A percentile compares a stretch with the other conserved stretches of the same genome.
phyloP scores from a whole-genome alignment of 257 asterid species.

The Scutellaria baicalensis region DNA sequence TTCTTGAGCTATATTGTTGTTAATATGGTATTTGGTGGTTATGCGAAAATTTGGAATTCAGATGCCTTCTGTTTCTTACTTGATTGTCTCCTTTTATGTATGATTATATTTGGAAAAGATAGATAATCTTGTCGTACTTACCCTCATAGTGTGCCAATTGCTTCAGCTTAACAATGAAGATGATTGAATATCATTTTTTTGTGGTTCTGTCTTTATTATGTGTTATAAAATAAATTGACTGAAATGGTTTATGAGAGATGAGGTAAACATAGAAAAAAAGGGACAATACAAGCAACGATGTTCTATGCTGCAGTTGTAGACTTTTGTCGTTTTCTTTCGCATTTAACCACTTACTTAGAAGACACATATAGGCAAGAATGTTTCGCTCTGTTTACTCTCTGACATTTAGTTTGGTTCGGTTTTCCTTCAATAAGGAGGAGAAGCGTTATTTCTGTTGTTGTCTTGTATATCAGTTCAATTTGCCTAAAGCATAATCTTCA shows the following conservation, averaged over 20 bases:
- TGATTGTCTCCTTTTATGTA: neutral
- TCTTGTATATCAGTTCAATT: neutral
- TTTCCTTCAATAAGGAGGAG: neutral
- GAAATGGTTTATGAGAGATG: neutral
- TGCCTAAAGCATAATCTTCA: neutral
- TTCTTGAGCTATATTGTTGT: constrained; percentile 9
- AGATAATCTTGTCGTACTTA: neutral
- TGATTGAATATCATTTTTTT: neutral
- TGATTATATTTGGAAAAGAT: neutral
- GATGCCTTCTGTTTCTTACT: neutral
- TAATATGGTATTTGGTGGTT: neutral
- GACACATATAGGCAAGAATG: neutral
- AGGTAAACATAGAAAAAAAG: neutral
- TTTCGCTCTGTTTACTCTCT: neutral
- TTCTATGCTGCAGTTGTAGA: neutral
- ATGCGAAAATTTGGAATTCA: neutral
- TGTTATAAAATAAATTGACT: neutral
- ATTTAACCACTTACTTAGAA: neutral
- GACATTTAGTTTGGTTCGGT: neutral
- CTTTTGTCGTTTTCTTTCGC: neutral
- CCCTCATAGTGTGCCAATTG: neutral
- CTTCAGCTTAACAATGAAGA: neutral
- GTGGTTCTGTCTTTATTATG: neutral
- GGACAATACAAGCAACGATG: neutral
- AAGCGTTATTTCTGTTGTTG: neutral